A percentile compares a stretch with the other conserved stretches of the same genome.
phyloP scores from a whole-genome alignment of 2,329 filamentous ascomycete species.

The Sclerotinia sclerotiorum region DNA sequence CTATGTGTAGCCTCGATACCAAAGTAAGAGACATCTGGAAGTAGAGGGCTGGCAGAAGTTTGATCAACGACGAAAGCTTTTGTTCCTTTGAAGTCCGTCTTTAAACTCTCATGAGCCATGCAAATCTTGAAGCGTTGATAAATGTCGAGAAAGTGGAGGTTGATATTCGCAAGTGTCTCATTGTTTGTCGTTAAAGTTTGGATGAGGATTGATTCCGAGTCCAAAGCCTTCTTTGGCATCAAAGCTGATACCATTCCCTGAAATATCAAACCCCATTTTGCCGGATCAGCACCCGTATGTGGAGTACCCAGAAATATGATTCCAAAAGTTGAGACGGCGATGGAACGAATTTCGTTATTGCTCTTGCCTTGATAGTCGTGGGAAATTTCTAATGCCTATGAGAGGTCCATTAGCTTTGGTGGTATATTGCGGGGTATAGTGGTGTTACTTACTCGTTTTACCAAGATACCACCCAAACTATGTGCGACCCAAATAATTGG shows the following conservation, averaged over 20 bases:
- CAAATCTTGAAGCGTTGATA: conserved; percentile 70
- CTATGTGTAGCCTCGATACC: conserved; percentile 74
- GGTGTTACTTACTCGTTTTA: conserved; percentile 52
- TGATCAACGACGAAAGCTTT: conserved; percentile 67
- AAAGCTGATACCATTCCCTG: conserved; percentile 67
- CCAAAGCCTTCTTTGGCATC: conserved; percentile 64
- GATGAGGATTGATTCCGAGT: conserved; percentile 66
- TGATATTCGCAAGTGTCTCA: conserved; percentile 73
- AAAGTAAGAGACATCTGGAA: conserved; percentile 69
- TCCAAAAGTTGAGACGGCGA: conserved; percentile 73
- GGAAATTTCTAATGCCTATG: conserved; percentile 61
- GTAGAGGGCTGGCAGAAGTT: conserved; percentile 65
- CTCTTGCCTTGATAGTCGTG: conserved; percentile 59
- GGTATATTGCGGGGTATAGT: neutral
- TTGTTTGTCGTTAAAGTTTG: conserved; percentile 71
- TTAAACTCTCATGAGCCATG: conserved; percentile 74
- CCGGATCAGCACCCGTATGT: conserved; percentile 67
- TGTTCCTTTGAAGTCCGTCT: conserved; percentile 66
- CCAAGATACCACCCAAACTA: conserved; percentile 69
- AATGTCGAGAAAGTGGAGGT: conserved; percentile 69
- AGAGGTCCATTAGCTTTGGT: neutral
- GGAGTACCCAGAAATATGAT: conserved; percentile 77
- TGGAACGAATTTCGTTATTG: conserved; percentile 63
- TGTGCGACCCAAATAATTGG: conserved; percentile 77
- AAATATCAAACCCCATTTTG: conserved; percentile 65